A percentile compares a stretch with the other conserved stretches of the same genome.
These are phyloP conservation scores for sunflower (Helianthus annuus) DNA, from an alignment of 129 eudicot species.

Conservation along the genomic window DNA sequence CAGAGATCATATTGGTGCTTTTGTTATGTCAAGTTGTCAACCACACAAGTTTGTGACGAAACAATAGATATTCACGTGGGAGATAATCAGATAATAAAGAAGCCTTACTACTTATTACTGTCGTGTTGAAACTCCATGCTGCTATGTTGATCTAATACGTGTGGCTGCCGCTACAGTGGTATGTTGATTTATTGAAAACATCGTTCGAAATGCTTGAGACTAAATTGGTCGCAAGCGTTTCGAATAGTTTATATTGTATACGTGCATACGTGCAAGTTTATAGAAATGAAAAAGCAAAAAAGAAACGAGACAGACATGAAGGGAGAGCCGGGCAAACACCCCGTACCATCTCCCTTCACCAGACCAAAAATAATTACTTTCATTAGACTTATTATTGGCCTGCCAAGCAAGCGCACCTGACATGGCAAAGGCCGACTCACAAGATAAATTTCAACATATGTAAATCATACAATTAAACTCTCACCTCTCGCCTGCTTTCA, in stretches of 20 bases:
- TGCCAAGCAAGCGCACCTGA: slow-evolving; percentile 46
- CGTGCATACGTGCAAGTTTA: neutral
- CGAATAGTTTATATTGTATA: neutral
- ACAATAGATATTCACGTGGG: too few relatives aligned
- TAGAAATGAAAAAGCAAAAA: too few relatives aligned
- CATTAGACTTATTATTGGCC: slow-evolving; percentile 28
- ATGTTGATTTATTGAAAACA: too few relatives aligned
- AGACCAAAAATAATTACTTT: slow-evolving; percentile 2
- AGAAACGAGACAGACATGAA: slow-evolving; percentile 2
- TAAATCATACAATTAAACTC: neutral
- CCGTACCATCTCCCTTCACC: slow-evolving; percentile 35
- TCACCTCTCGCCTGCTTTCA: slow-evolving; percentile 3
- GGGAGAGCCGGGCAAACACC: slow-evolving; percentile 37
- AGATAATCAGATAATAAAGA: neutral
- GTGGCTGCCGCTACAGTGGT: too few relatives aligned
- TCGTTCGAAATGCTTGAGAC: slow-evolving; percentile 8
- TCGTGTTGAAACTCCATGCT: neutral
- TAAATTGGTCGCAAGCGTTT: slow-evolving; percentile 19
- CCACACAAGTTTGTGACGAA: neutral
- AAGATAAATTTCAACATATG: neutral
- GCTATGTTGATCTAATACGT: neutral
- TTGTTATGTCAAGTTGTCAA: neutral
- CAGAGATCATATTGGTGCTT: neutral
- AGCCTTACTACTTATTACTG: neutral
- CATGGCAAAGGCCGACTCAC: slow-evolving; percentile 38